Base-by-base conservation (phyloP, 2,329 filamentous ascomycete genomes). In the Ceratocystis harringtonii region DNA sequence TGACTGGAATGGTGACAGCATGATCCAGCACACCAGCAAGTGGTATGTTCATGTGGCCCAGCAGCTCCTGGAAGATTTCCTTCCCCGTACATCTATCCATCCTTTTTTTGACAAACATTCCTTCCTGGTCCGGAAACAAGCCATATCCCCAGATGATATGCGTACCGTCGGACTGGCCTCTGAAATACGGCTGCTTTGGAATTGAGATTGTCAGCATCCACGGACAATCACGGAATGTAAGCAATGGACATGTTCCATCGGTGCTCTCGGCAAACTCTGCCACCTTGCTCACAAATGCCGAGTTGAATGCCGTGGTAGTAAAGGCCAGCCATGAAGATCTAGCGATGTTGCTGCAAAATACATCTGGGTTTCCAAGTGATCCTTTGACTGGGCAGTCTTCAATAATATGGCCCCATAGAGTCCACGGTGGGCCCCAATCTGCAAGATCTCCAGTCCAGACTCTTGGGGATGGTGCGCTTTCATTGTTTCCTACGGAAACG, bases 151-250 rank as follows among this genome's bases (percentile, higher is more conserved):
- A 77, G 55, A 77, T 70, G 6, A 76, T 74, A 19, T 73, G 70
- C 36, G 73, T 70, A 48, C 71, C 68, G 57, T 66, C 50, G 5
- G 72, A 71, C 65, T 78, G 77, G 43, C 71, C 71, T 32, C 72
- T 69, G 67, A 78, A 77, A 65, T 78, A 71, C 6, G 76, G 77
- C 63, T 79, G 77, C 10, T 70, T 70, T 19, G 76, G 76, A 55
- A 78, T 70, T 2, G 73, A 75, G 64, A 76, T 72, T 65, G 70
- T 76, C 45, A 79, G 62, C 1, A 75, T 68, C 77, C 77, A 79
- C 7, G 70, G 70, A 67, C 73, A 75, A 64, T 78, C 74, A 64
- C 72, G 72, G 19, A 78, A 69, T 3, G 68, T 67, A 1, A 69
- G 61, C 6, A 69, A 55, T 32, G 68, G 68, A 43, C 65, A 71